Base-by-base conservation (phyloP, 1,139 yeast species). In the Magnusiomyces paraingens region DNA sequence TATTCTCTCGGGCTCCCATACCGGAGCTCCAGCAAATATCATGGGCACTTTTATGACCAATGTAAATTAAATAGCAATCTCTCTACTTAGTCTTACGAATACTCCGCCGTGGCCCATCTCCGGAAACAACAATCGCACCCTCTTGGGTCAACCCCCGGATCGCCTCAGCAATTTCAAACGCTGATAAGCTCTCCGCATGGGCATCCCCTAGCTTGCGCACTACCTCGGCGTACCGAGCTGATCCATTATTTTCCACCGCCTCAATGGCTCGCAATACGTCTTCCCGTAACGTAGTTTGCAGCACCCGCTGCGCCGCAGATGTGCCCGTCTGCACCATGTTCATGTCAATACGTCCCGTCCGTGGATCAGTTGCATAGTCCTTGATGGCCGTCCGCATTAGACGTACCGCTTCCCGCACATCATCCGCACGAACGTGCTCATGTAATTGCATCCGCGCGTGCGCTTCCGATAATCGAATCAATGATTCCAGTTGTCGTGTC, bases 291-390 rank as follows among this genome's bases (percentile, higher is more conserved):
- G 86, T 95, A 59, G 86, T 90, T 62, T 83, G 86, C 65, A 84
- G 70, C 63, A 84, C 81, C 67, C 97, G 78, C 69, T 91, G 96
- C 3, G 94, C 88, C 1, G 88, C 79, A 0, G 97, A 88, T 41
- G 94, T 90, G 55, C 99, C 99, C 0, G 98, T 93, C 72, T 91
- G 97, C 38, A 93, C 90, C 70, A 94, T 77, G 69, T 90, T 97
- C 97, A 93, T 90, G 68, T 94, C 99, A 62, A 93, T 93, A 65
- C 93, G 81, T 44, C 99, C 99, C 0, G 99, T 91, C 45, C 86
- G 77, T 36, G 98, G 99, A 72, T 93, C 99, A 8, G 97, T 93
- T 15, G 99, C 99, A 69, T 93, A 94, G 61, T 93, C 98, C 70
- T 93, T 93, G 61, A 93, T 88, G 21, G 99, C 99, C 11, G 95